Conservation (phyloP, 305 asterid species). For the Ruellia speciosa region DNA sequence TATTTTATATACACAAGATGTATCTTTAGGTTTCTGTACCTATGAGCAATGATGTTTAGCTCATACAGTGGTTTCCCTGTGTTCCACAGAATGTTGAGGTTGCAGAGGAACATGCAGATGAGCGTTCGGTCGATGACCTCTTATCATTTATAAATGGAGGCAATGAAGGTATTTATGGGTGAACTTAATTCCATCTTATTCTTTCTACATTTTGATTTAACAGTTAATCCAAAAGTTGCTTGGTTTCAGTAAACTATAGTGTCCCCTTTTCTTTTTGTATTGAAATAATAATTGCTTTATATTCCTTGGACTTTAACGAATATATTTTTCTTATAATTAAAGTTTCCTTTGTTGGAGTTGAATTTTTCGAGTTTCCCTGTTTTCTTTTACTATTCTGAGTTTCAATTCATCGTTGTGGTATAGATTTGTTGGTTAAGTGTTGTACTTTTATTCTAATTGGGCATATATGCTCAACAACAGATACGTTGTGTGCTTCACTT, state of each 20-base stretch:
- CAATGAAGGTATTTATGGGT: constrained; percentile 46
- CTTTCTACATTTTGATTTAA: constrained; percentile 11
- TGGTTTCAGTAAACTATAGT: not conserved
- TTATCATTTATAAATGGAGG: constrained; percentile 80
- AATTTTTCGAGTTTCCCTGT: not conserved
- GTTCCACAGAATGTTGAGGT: constrained; percentile 55
- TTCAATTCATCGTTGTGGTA: no score
- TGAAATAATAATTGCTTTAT: not conserved
- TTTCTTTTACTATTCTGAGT: not conserved
- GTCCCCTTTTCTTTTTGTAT: not conserved
- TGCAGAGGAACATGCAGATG: constrained; percentile 82
- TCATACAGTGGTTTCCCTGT: constrained; percentile 26
- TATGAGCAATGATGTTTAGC: constrained; percentile 21
- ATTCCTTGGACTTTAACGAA: not conserved
- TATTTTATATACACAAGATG: constrained; percentile 12
- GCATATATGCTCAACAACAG: not conserved
- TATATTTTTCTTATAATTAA: not conserved
- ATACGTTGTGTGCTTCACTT: constrained; percentile 11
- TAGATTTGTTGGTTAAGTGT: not conserved
- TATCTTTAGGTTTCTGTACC: constrained; percentile 21
- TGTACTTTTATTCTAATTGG: not conserved
- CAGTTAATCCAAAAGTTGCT: constrained; percentile 10
- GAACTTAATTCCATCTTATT: constrained; percentile 10
- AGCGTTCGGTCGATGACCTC: constrained; percentile 92
- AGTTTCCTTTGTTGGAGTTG: not conserved